Evolutionary conservation across 148 eudicot genomes (phyloP), one percentile per base, ranked within the genome.

Genomic region (Agrostemma githago): DNA sequence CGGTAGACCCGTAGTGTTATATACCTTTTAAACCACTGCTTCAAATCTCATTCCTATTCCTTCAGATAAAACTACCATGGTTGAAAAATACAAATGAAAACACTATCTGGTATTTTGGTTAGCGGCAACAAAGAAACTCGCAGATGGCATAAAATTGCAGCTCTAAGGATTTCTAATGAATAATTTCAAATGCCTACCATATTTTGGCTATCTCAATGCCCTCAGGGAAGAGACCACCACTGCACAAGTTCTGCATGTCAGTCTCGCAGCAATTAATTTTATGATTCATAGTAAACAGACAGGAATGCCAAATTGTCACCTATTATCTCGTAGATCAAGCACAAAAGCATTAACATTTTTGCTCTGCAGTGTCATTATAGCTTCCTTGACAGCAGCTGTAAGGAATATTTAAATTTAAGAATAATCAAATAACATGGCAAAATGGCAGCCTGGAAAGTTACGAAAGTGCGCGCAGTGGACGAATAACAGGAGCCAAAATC

Each of bases 191-290:
- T 54, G 42, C 96, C 88, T 82, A 96, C 99, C 99, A 96, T 11
- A 96, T 87, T 83, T 88, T 89, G 73, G 99, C 95, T 68, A 88
- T 87, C 82, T 96, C 97, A 73, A 96, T 85, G 69, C 99, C 99
- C 85, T 96, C 97, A 8, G 97, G 99, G 73, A 96, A 96, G 58
- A 92, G 92, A 72, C 99, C 99, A 76, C 99, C 99, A 79, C 99
- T 96, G 96, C 89, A 86, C 73, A 85, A 79, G 78, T 51, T 21
- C 78, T 48, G 48, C 42, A 83, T 72, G 76, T 88, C 67, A 78
- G 68, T 59, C 71, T 72, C 41, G 65, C 74, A 62, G 64, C 61
- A 48, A 37, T 39, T 61, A 20, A 5, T 53, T 44, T 75, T 53
- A 58, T 41, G 8, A 15, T n/a, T 10, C 17, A 72, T 11, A 69